phyloP scores from a whole-genome alignment of 108 stramenopile species.

The Nannochloropsis oceanica region DNA sequence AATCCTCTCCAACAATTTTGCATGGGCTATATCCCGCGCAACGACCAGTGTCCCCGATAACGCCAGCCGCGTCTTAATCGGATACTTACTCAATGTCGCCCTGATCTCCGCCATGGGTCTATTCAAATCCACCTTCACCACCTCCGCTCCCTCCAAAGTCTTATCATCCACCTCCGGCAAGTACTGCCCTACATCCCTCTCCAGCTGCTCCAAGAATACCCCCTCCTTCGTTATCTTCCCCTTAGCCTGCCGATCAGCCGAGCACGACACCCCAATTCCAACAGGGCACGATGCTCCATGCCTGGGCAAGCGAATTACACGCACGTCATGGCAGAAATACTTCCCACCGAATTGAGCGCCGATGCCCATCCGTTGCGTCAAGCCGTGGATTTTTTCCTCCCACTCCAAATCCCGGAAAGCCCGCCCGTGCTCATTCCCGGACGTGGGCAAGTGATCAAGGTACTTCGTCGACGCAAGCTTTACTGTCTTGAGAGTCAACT shows the following conservation, averaged over 20 bases:
- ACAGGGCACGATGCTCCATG: slow-evolving; percentile 94
- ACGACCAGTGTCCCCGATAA: slow-evolving; percentile 85
- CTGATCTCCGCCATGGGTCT: slow-evolving; percentile 68
- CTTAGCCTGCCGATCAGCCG: slow-evolving; percentile 84
- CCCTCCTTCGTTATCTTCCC: slow-evolving; percentile 83
- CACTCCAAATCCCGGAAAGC: slow-evolving; percentile 79
- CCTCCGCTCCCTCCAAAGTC: slow-evolving; percentile 21
- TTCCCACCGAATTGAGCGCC: slow-evolving; percentile 78
- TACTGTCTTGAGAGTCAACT: slow-evolving; percentile 80
- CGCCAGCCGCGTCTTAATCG: slow-evolving; percentile 63
- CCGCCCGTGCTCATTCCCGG: slow-evolving; percentile 64
- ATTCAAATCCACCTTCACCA: slow-evolving; percentile 72
- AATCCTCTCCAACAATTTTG: slow-evolving; percentile 74
- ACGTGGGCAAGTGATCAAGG: slow-evolving; percentile 73
- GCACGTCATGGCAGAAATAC: slow-evolving; percentile 93
- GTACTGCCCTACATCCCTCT: slow-evolving; percentile 73
- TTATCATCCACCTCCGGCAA: slow-evolving; percentile 67
- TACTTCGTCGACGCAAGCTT: slow-evolving; percentile 79
- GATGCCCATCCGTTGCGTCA: slow-evolving; percentile 77
- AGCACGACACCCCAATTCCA: slow-evolving; percentile 86
- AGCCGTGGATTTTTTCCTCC: slow-evolving; percentile 70
- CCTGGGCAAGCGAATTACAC: slow-evolving; percentile 76
- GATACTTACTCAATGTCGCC: slow-evolving; percentile 56
- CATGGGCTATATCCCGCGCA: slow-evolving; percentile 91
- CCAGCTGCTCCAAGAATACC: slow-evolving; percentile 79